Evolutionary conservation across 2,329 filamentous ascomycete species (phyloP), one percentile per base, ranked within the genome.

Genomic region (Rachicladosporium sp.): DNA sequence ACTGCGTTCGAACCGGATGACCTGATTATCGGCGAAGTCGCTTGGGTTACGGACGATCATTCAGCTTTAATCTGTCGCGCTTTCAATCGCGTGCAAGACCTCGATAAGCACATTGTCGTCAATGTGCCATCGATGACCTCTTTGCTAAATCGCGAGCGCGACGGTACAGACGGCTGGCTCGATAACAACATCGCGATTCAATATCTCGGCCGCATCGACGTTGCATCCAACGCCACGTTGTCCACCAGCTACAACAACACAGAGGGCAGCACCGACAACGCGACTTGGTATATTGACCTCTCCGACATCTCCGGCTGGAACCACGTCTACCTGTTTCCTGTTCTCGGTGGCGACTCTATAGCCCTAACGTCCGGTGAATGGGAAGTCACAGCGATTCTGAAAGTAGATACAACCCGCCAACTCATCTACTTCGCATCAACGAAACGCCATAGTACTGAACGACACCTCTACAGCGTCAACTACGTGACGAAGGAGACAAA

Each of bases 71-170:
- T 80, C 30, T 78, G 80, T 57, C 71, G 77, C 9, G 73, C 74
- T 0, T 82, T 74, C 61, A 82, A 82, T 55, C 73, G 79, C 4
- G 76, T 81, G 1, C 79, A 83, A 50, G 76, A 82, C 46, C 59
- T 66, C 2, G 76, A 79, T 42, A 78, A 76, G 44, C 63, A 79
- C 10, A 69, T 82, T 2, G 58, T 74, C 0, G 73, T 82, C 3
- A 67, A 80, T 44, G 66, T 71, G 1, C 59, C 63, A 2, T 62
- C 65, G 2, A 57, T 63, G 1, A 58, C 61, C 0, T 70, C 69
- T 7, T 64, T 54, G 6, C 54, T 70, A 1, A 63, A 73, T 10
- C 72, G 74, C 6, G 66, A 77, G 53, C 67, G 75, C 3, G 70
- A 80, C 36, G 77, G 73, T 1, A 64, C 60, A 4, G 67, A 69